phyloP scores from a whole-genome alignment of 768 basidiomycete species.

The Russula abietina region DNA sequence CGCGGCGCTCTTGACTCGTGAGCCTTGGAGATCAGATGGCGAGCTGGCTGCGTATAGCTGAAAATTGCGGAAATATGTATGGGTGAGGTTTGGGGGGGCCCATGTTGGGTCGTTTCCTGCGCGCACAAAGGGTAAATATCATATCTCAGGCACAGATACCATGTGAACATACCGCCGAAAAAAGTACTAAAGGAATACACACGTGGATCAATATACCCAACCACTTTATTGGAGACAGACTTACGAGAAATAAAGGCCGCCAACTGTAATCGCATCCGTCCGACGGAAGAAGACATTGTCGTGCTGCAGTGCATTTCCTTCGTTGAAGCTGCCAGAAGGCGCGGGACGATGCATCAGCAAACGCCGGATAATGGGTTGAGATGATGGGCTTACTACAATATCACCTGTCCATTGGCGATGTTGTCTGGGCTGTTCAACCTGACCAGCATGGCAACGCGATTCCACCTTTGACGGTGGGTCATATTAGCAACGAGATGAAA shows the following conservation, averaged over 20 bases:
- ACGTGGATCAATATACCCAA: neutral
- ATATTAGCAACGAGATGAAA: neutral
- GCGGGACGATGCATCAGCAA: neutral
- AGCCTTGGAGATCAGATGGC: constrained; percentile 20
- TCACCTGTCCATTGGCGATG: constrained; percentile 67
- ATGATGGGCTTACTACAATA: constrained; percentile 50
- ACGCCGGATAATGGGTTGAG: neutral
- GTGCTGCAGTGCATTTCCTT: constrained; percentile 54
- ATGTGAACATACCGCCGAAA: constrained; percentile 55
- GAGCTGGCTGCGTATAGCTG: constrained; percentile 38
- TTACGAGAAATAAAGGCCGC: constrained; percentile 72
- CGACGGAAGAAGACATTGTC: constrained; percentile 59
- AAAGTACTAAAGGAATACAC: constrained; percentile 50
- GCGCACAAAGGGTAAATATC: constrained; percentile 16
- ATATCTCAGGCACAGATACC: neutral
- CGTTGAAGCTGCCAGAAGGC: constrained; percentile 51
- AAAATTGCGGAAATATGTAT: constrained; percentile 75
- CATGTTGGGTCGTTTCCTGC: constrained; percentile 59
- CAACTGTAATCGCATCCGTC: constrained; percentile 44
- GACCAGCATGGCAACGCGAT: constrained; percentile 65
- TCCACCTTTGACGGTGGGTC: constrained; percentile 45
- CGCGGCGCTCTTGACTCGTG: constrained; percentile 7
- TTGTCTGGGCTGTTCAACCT: constrained; percentile 64
- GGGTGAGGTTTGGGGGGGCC: constrained; percentile 61
- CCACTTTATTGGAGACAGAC: neutral